Conservation (phyloP, 257 asterid species). For the Gentiana dahurica region DNA sequence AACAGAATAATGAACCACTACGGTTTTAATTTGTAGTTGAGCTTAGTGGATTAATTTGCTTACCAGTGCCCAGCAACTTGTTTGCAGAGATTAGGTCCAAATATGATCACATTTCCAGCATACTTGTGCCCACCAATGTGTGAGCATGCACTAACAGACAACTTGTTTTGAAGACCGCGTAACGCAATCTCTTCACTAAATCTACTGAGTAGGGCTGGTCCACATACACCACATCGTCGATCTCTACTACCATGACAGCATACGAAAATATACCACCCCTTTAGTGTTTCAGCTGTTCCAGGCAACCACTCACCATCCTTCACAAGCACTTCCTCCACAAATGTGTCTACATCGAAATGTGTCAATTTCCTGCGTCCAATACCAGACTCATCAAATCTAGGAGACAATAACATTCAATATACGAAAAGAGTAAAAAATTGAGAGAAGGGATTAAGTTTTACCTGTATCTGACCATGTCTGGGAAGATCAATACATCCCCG, state of each 20-base stretch:
- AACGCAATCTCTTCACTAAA: conserved; percentile 59
- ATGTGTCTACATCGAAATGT: conserved; percentile 91
- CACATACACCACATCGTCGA: conserved; percentile 79
- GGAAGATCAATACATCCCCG: conserved; percentile 92
- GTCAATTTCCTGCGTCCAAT: conserved; percentile 78
- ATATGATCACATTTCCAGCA: conserved; percentile 82
- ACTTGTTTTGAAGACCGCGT: conserved; percentile 57
- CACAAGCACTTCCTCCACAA: conserved; percentile 97
- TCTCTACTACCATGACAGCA: conserved; percentile 93
- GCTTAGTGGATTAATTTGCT: conserved; percentile 12
- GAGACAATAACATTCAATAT: conserved; percentile 5
- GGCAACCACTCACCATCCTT: conserved; percentile 86
- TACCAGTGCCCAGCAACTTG: conserved; percentile 89
- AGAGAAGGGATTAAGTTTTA: conserved; percentile 9
- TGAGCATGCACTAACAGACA: conserved; percentile 83
- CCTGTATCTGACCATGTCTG: conserved; percentile 99
- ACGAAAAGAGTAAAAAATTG: neutral
- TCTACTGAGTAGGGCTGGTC: conserved; percentile 60
- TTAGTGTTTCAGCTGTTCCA: conserved; percentile 81
- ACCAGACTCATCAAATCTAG: conserved; percentile 8
- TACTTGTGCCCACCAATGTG: conserved; percentile 90
- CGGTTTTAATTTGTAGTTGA: neutral
- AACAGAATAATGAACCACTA: neutral
- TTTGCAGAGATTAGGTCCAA: conserved; percentile 51
- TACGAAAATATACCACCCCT: conserved; percentile 88